Evolutionary conservation across 345 rosid species (phyloP), one percentile per base, ranked within the genome.

Genomic region (Rhodamnia argentea): DNA sequence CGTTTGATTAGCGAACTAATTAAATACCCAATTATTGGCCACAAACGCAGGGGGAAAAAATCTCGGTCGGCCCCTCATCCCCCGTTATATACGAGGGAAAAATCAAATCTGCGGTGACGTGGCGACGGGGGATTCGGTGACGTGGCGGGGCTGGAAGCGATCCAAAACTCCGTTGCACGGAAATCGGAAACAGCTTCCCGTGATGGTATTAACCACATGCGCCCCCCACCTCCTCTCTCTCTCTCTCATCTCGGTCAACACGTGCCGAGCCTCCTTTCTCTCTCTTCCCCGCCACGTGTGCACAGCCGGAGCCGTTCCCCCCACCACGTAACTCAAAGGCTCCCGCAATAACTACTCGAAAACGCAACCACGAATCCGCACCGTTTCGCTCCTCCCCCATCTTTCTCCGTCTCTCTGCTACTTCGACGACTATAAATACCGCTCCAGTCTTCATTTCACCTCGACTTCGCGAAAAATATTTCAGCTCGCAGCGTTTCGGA

Each of bases 241-340:
- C 23, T 70, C 22, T 70, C 81, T 3, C 11, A 16, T 52, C 32
- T 60, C 56, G 40, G 83, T 86, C 88, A 83, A 86, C 83, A 15
- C 82, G 83, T 32, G 81, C 44, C 81, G 81, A 37, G 23, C 15
- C 56, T 5, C 47, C 62, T 83, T 83, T 52, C 85, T 64, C 85
- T 64, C 83, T 60, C 40, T 55, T 37, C 51, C 4, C 57, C 37
- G 62, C 83, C 88, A 86, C 88, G 85, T 86, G 88, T 82, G 24
- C 22, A 7, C 26, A 13, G 11, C 27, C 29, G 37, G 37, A 76
- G 32, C 22, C 84, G 29, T 44, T 24, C 56, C 59, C 37, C 52
- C 75, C 18, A 70, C 81, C 40, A 29, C 29, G 52, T 13, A 22
- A 76, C 52, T 57, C 54, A 70, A 70, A 82, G 47, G 22, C 56